phyloP scores from a whole-genome alignment of 1,139 yeast genomes.

The Nakaseomyces glabratus region DNA sequence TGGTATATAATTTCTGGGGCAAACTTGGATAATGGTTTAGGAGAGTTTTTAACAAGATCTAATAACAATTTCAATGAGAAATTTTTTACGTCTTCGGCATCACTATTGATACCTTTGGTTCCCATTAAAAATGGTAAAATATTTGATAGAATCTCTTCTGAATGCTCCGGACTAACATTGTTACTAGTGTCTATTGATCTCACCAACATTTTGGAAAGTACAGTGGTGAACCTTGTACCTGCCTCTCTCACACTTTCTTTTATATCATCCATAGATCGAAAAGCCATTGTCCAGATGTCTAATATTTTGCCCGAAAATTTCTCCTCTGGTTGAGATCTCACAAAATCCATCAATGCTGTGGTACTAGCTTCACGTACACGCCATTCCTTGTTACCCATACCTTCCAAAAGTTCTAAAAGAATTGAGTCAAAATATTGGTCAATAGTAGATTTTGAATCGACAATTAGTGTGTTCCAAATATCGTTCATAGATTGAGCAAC shows the following conservation, averaged over 20 bases:
- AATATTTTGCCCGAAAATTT: constrained; percentile 48
- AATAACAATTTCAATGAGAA: constrained; percentile 71
- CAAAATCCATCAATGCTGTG: constrained; percentile 59
- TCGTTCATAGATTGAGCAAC: constrained; percentile 81
- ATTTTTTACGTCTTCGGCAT: constrained; percentile 73
- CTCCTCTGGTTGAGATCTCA: constrained; percentile 51
- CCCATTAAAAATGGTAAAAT: constrained; percentile 78
- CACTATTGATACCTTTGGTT: constrained; percentile 67
- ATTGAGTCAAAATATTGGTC: constrained; percentile 49
- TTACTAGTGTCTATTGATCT: constrained; percentile 37
- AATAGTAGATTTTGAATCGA: constrained; percentile 51
- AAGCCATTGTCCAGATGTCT: constrained; percentile 79
- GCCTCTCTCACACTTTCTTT: constrained; percentile 87
- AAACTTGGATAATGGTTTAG: constrained; percentile 54
- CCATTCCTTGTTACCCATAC: constrained; percentile 87
- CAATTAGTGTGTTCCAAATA: constrained; percentile 72
- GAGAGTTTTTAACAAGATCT: constrained; percentile 56
- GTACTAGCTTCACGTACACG: constrained; percentile 87
- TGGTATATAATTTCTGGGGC: constrained; percentile 64
- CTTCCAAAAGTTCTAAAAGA: constrained; percentile 51
- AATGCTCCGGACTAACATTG: constrained; percentile 37
- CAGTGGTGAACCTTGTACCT: constrained; percentile 60
- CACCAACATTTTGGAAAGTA: constrained; percentile 55
- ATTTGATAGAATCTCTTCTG: constrained; percentile 45
- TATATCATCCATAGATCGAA: constrained; percentile 86